Conservation (phyloP, 352 stramenopile genomes). For the Phytophthora vignae region DNA sequence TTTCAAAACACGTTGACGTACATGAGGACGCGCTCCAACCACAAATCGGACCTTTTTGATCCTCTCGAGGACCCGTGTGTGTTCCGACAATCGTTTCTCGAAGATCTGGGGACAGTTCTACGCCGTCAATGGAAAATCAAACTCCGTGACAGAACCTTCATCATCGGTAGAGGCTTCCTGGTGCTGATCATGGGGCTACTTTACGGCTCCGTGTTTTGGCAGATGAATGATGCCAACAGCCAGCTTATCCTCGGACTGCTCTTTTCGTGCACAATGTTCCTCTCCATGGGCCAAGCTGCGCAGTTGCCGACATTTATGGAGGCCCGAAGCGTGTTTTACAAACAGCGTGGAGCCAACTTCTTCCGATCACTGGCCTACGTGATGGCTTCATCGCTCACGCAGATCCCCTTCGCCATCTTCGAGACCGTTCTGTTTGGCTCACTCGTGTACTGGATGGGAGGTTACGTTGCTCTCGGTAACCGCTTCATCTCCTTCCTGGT, state of each 20-base stretch:
- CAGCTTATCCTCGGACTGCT: constrained; percentile 85
- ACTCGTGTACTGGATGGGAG: constrained; percentile 92
- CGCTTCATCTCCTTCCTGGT: constrained; percentile 70
- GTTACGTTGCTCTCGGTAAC: constrained; percentile 57
- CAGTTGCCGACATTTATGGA: constrained; percentile 87
- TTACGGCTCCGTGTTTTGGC: constrained; percentile 74
- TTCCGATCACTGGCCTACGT: constrained; percentile 87
- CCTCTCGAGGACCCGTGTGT: constrained; percentile 27
- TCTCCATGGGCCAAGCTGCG: constrained; percentile 81
- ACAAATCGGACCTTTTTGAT: constrained; percentile 24
- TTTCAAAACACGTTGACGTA: constrained; percentile 57
- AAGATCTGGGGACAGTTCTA: constrained; percentile 57
- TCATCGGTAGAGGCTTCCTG: constrained; percentile 59
- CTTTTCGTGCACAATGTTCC: constrained; percentile 90
- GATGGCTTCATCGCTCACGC: constrained; percentile 55
- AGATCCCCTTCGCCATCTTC: constrained; percentile 64
- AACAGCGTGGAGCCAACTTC: constrained; percentile 90
- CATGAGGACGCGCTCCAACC: constrained; percentile 33
- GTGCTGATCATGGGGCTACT: constrained; percentile 71
- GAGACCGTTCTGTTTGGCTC: constrained; percentile 89
- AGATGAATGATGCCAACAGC: constrained; percentile 59
- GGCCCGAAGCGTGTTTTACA: constrained; percentile 86
- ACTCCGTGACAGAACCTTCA: constrained; percentile 56
- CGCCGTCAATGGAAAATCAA: constrained; percentile 77
- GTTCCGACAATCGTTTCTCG: constrained; percentile 61